These are phyloP conservation scores for Diaporthe velutina DNA, from an alignment of 2,329 filamentous ascomycete species.

Conservation along the genomic window DNA sequence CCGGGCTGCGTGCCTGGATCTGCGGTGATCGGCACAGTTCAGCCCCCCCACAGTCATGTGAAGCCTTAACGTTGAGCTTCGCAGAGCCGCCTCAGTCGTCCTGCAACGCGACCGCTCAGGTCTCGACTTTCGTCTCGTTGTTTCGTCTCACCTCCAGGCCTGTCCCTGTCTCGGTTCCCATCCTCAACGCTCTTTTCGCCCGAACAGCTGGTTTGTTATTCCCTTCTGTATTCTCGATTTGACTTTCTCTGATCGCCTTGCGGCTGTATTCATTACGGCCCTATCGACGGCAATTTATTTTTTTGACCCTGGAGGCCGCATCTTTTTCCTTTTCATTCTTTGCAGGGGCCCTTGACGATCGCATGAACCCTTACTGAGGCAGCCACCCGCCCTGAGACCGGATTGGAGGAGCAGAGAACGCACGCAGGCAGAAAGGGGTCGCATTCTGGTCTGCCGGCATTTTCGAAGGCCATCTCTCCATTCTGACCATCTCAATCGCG, in stretches of 20 bases:
- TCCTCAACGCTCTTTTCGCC: constrained; percentile 28
- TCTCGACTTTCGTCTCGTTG: constrained; percentile 32
- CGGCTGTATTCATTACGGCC: constrained; percentile 15
- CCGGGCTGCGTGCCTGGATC: not conserved
- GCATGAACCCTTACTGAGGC: not conserved
- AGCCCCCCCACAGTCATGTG: constrained; percentile 6
- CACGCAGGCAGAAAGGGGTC: constrained; percentile 23
- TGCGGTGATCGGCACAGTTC: constrained; percentile 7
- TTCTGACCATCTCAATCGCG: not conserved
- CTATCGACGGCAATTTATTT: constrained; percentile 2
- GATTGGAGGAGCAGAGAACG: not conserved
- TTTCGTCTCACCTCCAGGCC: constrained; percentile 18
- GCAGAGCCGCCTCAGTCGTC: not conserved
- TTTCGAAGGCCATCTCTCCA: constrained; percentile 23
- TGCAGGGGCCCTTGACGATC: not conserved
- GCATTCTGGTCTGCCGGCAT: not conserved
- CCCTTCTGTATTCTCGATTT: constrained; percentile 8
- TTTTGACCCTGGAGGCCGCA: constrained; percentile 30
- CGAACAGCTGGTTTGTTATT: constrained; percentile 37
- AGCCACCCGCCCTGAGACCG: constrained; percentile 17
- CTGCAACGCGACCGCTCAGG: constrained; percentile 2
- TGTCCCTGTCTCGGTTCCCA: not conserved
- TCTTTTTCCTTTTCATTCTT: not conserved
- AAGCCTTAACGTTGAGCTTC: constrained; percentile 20
- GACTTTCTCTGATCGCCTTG: not conserved